phyloP scores from a whole-genome alignment of 208 protist genomes.

The Leishmania martiniquensis region DNA sequence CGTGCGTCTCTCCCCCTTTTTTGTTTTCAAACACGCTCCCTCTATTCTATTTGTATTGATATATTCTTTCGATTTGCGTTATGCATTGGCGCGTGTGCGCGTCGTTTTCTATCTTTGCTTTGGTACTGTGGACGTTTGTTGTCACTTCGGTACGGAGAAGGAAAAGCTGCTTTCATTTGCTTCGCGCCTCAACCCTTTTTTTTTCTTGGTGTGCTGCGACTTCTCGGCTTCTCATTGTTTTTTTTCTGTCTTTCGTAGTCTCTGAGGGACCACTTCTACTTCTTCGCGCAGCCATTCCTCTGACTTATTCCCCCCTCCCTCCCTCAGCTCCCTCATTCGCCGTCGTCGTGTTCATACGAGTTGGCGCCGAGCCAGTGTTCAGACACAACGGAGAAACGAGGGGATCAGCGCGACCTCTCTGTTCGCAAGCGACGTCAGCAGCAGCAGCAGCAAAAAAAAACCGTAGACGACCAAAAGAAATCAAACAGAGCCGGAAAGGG shows the following conservation, averaged over 20 bases:
- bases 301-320: neutral
- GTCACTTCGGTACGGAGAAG: no score
- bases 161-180: no score
- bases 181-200: neutral
- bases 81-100: neutral
- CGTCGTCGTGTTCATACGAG: neutral
- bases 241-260: neutral
- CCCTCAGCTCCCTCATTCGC: neutral
- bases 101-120: slow-evolving; percentile 5
- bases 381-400: neutral
- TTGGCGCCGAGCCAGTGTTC: neutral
- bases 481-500: neutral
- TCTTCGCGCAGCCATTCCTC: neutral
- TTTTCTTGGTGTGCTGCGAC: neutral
- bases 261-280: neutral
- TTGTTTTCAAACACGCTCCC: no score
- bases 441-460: neutral
- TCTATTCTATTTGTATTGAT: neutral
- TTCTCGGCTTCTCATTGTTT: neutral
- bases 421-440: neutral
- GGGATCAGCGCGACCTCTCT: neutral
- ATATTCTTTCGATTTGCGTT: slow-evolving; percentile 12
- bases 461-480: neutral
- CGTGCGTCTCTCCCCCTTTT: neutral
- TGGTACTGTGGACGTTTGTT: neutral